A percentile compares a stretch with the other conserved stretches of the same genome.
phyloP scores from a whole-genome alignment of 2,329 filamentous ascomycete genomes.

The Arthroderma sp. region DNA sequence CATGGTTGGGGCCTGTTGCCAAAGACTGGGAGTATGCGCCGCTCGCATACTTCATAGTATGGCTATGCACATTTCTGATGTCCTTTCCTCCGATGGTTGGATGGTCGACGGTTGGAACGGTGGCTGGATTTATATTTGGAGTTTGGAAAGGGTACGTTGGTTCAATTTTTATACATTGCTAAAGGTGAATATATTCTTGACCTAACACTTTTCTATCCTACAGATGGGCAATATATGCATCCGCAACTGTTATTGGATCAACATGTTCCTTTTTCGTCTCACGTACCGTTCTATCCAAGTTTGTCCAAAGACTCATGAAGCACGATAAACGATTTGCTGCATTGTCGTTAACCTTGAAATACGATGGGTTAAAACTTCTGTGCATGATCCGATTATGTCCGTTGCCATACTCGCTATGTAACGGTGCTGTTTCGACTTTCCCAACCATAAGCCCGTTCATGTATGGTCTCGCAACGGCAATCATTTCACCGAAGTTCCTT shows the following conservation, averaged over 20 bases:
- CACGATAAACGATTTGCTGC: constrained; percentile 80
- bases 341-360: constrained; percentile 72
- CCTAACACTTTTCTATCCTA: constrained; percentile 39
- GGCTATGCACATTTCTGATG: constrained; percentile 60
- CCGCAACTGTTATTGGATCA: constrained; percentile 66
- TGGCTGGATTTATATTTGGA: constrained; percentile 60
- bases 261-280: constrained; percentile 69
- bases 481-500: constrained; percentile 74
- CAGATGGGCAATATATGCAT: constrained; percentile 74
- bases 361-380: constrained; percentile 78
- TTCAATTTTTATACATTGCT: not conserved
- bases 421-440: constrained; percentile 88
- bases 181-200: constrained; percentile 43
- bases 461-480: constrained; percentile 70
- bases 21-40: constrained; percentile 62
- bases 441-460: constrained; percentile 66
- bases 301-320: constrained; percentile 70
- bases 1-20: constrained; percentile 59
- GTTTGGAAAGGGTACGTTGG: constrained; percentile 55
- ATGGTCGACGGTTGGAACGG: constrained; percentile 64
- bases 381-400: constrained; percentile 89
- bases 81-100: constrained; percentile 82
- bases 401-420: constrained; percentile 81
- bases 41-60: constrained; percentile 63
- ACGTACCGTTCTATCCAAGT: constrained; percentile 62